Evolutionary conservation across 2,329 filamentous ascomycete species (phyloP).

Genomic region (Scolecobasidium constrictum): DNA sequence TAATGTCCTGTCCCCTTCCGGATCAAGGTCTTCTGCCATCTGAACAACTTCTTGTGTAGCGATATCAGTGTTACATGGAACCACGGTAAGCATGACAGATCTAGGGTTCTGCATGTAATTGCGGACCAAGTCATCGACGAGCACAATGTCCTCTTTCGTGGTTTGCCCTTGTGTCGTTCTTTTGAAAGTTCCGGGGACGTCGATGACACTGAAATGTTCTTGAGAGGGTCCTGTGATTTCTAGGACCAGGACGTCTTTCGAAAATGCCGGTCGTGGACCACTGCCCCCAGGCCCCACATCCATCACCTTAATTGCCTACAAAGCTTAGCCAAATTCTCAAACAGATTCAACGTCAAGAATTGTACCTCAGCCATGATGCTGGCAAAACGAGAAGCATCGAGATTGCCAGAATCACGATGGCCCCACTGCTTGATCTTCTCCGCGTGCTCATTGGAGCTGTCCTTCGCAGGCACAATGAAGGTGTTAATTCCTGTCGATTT

Average conservation of each 20-base stretch:
- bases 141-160: conserved; percentile 30
- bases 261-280: conserved; percentile 22
- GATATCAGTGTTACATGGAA: conserved; percentile 32
- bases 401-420: not conserved
- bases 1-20: conserved; percentile 35
- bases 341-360: not conserved
- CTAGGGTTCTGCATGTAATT: conserved; percentile 29
- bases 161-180: conserved; percentile 23
- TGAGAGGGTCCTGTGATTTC: conserved; percentile 11
- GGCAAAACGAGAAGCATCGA: not conserved
- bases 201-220: conserved; percentile 31
- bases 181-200: conserved; percentile 47
- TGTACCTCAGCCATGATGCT: conserved; percentile 4
- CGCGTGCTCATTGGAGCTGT: not conserved
- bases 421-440: conserved; percentile 1
- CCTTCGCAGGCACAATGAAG: conserved; percentile 18
- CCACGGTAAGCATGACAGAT: conserved; percentile 36
- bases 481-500: conserved; percentile 9
- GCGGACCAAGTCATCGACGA: conserved; percentile 36
- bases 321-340: not conserved
- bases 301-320: conserved; percentile 13
- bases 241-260: conserved; percentile 23
- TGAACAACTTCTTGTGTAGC: conserved; percentile 46
- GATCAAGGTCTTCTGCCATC: conserved; percentile 37
- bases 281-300: conserved; percentile 15